Conservation (phyloP, 768 basidiomycete species). For the Auricularia sp. region DNA sequence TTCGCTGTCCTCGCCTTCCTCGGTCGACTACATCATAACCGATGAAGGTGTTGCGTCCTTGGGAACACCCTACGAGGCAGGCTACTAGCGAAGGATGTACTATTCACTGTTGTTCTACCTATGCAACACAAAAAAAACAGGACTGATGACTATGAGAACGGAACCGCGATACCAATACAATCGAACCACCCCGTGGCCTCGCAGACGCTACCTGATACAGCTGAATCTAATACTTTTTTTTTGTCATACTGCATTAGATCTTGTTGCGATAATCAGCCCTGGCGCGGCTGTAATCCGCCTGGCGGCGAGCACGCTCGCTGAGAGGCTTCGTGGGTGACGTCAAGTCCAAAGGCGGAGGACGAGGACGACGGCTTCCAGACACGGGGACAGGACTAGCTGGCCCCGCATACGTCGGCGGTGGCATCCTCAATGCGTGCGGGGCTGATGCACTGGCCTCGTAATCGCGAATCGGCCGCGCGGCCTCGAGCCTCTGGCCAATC, state of each 20-base stretch:
- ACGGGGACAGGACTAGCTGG: not conserved
- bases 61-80: not conserved
- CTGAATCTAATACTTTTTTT: not conserved
- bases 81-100: not conserved
- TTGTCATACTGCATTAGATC: not conserved
- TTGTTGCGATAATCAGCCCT: not conserved
- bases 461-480: no score
- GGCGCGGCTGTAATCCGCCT: not conserved
- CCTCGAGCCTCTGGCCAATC: no score
- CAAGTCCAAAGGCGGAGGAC: not conserved
- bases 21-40: slow-evolving; percentile 69
- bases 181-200: not conserved
- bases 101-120: not conserved
- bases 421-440: no score
- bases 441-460: no score
- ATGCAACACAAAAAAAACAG: no score
- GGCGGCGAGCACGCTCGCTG: not conserved
- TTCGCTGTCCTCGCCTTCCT: slow-evolving; percentile 42
- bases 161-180: not conserved
- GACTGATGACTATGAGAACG: no score
- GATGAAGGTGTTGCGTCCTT: slow-evolving; percentile 38
- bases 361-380: not conserved
- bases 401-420: no score
- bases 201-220: not conserved
- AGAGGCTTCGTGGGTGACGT: not conserved